Base-by-base conservation (phyloP, 495 filamentous ascomycete species). In the Tuber calosporum region DNA sequence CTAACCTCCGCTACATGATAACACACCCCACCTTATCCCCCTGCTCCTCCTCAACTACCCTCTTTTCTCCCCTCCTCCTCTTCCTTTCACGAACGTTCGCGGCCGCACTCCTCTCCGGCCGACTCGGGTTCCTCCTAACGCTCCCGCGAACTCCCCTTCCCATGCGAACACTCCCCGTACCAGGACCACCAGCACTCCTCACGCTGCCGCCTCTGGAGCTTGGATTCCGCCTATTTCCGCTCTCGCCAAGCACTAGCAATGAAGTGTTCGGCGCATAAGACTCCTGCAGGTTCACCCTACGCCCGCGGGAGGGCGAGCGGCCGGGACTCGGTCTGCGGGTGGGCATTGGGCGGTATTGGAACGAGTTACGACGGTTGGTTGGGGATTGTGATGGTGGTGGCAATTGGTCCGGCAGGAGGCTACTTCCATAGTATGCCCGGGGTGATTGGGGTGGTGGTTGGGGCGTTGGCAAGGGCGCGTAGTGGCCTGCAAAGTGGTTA, bases 41-140 rank as follows among this genome's bases (percentile, higher is more conserved):
- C 43, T 45, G 74, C n/a, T 58, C 67, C 39, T 36, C 69, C 40
- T 74, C 72, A 4, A 53, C 72, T 62, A 34, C 70, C 48, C 36
- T 40, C 53, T 45, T 74, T 48, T 80, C 77, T 30, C 67, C 68
- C 58, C 79, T 72, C 42, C 69, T 73, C 69, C 74, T 77, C 70
- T 78, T 79, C 26, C 71, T 75, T 40, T 81, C 79, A 39, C 45
- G 69, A 13, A 81, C 79, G 73, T 81, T 81, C 19, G 72, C 76
- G 66, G 74, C 74, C 39, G 79, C 79, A 11, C 79, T 81, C 38
- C 79, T 81, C 58, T 78, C 75, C 13, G 79, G 66, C 19, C 74
- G 37, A 67, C 74, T 76, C 17, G 74, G 66, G 17, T 66, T 43
- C 43, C 74, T 39, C 71, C 73, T 69, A 36, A 76, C 72, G 26